These are phyloP conservation scores for Nemania abortiva DNA, from an alignment of 2,329 filamentous ascomycete species.

Conservation along the genomic window DNA sequence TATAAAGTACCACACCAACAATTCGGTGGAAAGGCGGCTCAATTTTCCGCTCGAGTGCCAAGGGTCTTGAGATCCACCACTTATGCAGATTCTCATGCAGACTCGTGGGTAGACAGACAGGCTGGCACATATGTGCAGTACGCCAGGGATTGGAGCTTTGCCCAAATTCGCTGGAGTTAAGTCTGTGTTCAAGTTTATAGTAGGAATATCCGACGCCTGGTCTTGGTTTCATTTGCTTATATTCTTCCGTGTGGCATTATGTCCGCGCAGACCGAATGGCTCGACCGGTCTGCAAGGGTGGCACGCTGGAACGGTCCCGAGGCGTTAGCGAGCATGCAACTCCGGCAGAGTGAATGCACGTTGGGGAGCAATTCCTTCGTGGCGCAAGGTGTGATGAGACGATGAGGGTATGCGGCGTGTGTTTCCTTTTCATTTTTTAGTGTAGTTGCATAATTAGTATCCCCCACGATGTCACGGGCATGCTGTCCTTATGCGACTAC, in stretches of 20 bases:
- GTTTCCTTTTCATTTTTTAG: constrained; percentile 10
- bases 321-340: constrained; percentile 36
- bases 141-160: constrained; percentile 12
- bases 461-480: constrained; percentile 14
- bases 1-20: constrained; percentile 27
- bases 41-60: constrained; percentile 31
- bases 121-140: constrained; percentile 9
- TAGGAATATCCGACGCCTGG: constrained; percentile 8
- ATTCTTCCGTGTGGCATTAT: constrained; percentile 33
- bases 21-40: constrained; percentile 37
- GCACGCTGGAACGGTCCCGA: constrained; percentile 20
- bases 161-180: constrained; percentile 11
- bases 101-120: constrained; percentile 19
- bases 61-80: constrained; percentile 12
- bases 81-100: constrained; percentile 14
- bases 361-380: constrained; percentile 21
- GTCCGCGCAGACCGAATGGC: constrained; percentile 21
- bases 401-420: constrained; percentile 17
- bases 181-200: background rate
- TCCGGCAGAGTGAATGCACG: constrained; percentile 31
- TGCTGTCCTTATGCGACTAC: constrained; percentile 11
- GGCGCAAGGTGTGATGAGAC: constrained; percentile 16
- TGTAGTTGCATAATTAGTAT: constrained; percentile 17
- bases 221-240: constrained; percentile 27
- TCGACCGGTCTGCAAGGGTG: constrained; percentile 40